Conservation (phyloP, 2,329 filamentous ascomycete species). For the Exophiala calicioides region DNA sequence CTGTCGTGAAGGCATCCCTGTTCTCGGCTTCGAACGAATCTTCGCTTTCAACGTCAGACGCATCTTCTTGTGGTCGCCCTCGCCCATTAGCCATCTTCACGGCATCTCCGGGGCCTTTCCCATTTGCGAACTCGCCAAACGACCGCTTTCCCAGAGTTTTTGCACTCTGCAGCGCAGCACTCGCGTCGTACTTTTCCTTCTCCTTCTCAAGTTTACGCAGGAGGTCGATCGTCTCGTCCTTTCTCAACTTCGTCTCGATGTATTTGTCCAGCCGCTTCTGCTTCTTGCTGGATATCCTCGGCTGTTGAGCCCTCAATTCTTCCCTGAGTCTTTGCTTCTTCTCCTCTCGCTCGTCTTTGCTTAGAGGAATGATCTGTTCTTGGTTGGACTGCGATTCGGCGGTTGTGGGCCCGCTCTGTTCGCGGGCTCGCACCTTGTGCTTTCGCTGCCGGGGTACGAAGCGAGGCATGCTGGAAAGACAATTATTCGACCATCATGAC, state of each 20-base stretch:
- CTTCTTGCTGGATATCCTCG: conserved; percentile 64
- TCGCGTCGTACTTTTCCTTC: conserved; percentile 74
- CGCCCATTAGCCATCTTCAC: background rate
- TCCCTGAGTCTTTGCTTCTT: conserved; percentile 54
- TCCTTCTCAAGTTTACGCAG: conserved; percentile 82
- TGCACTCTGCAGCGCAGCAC: conserved; percentile 65
- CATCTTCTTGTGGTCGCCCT: conserved; percentile 8
- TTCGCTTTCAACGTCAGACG: conserved; percentile 29
- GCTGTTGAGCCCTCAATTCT: conserved; percentile 55
- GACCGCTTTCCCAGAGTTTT: conserved; percentile 71
- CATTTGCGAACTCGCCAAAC: conserved; percentile 59
- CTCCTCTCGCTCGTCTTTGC: conserved; percentile 56
- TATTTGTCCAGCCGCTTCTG: conserved; percentile 69
- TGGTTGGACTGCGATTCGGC: conserved; percentile 13
- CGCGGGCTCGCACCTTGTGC: conserved; percentile 49
- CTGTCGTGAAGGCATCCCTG: conserved; percentile 39
- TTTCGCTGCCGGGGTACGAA: conserved; percentile 61
- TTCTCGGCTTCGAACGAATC: conserved; percentile 34
- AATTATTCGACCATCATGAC: no score
- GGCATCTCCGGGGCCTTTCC: background rate
- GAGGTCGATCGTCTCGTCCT: conserved; percentile 85
- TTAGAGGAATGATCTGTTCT: conserved; percentile 23
- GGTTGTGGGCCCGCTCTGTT: conserved; percentile 22
- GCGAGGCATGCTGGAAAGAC: conserved; percentile 46
- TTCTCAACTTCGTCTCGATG: conserved; percentile 86